Evolutionary conservation across 306 rosid species (phyloP), one percentile per base, ranked within the genome.

Genomic region (Gastrolobium villosum): DNA sequence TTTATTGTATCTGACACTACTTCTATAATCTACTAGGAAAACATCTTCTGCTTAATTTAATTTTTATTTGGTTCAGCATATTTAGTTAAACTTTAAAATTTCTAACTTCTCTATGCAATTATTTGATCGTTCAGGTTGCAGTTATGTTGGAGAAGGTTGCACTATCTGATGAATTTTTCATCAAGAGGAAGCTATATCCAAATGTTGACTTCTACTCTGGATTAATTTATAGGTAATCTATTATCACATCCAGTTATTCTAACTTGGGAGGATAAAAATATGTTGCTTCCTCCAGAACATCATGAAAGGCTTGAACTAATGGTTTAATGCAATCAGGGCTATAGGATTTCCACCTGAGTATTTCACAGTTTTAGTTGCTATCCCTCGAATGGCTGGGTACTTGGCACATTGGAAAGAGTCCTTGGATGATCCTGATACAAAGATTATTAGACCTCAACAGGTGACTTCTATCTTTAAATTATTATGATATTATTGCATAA

Each of bases 321-420:
- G 59, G 34, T 61, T 76, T 68, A 20, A 55, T 62, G 79, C 76
- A 31, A 80, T 79, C 90, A 94, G 97, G 90, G 98, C 98, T 54
- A 89, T 92, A 91, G 98, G 97, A 74, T 94, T 94, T 82, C 96
- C 97, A 14, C 89, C 96, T 0, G 97, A 94, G 69, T 94, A 82
- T 90, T 94, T 94, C 90, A 87, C 98, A 0, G 97, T 92, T 70
- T 80, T 92, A 74, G 90, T 94, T 53, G 98, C 98, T 13, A 90
- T 92, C 87, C 98, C 98, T 65, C 87, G 97, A 73, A 94, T 94
- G 97, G 97, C 93, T 75, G 98, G 98, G 53, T 94, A 92, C 84
- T 86, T 94, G 78, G 87, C 98, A 7, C 98, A 94, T 85, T 94
- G 97, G 98, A 87, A 90, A 72, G 97, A 94, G 83, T 94, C 98